A percentile compares a stretch with the other conserved stretches of the same genome.
Evolutionary conservation across 2,329 filamentous ascomycete species (phyloP).

Genomic region (Trichothecium roseum): DNA sequence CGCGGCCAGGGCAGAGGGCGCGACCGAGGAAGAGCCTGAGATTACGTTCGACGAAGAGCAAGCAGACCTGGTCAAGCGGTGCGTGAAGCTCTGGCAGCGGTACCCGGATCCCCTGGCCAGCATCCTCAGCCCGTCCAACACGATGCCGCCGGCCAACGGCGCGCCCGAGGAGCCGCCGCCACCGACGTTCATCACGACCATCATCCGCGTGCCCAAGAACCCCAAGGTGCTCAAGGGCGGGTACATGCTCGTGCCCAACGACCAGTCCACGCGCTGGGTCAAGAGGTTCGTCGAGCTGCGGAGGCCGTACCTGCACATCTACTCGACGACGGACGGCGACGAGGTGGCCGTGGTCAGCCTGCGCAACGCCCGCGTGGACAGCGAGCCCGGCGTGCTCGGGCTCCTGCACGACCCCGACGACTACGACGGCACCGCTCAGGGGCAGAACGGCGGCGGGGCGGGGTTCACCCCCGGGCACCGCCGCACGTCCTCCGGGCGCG

Average conservation of each 20-base stretch:
- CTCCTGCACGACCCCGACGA: slow-evolving; percentile 49
- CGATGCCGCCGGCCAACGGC: slow-evolving; percentile 59
- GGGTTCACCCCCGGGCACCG: slow-evolving; percentile 36
- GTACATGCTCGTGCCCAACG: slow-evolving; percentile 77
- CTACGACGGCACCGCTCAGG: slow-evolving; percentile 19
- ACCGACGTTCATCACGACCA: slow-evolving; percentile 63
- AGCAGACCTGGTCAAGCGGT: slow-evolving; percentile 38
- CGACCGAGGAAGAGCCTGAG: slow-evolving; percentile 12
- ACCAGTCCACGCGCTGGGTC: slow-evolving; percentile 74
- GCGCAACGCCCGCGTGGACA: slow-evolving; percentile 82
- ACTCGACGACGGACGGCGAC: slow-evolving; percentile 76
- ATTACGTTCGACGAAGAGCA: slow-evolving; percentile 37
- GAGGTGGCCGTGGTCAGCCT: slow-evolving; percentile 85
- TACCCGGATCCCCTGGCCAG: slow-evolving; percentile 45
- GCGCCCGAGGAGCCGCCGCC: slow-evolving; percentile 33
- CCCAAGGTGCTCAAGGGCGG: slow-evolving; percentile 73
- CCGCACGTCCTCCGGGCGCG: slow-evolving; percentile 37
- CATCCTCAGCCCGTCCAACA: slow-evolving; percentile 51
- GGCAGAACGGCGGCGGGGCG: slow-evolving; percentile 18
- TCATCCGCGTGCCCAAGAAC: slow-evolving; percentile 73
- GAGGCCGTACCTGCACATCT: slow-evolving; percentile 83
- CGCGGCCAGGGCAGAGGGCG: slow-evolving; percentile 10
- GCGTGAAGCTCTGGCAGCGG: slow-evolving; percentile 54
- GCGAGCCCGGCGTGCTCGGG: slow-evolving; percentile 76
- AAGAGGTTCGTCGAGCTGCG: slow-evolving; percentile 89